A percentile compares a stretch with the other conserved stretches of the same genome.
Evolutionary conservation across 768 basidiomycete genomes (phyloP).

Genomic region (Termitomyces sp.): DNA sequence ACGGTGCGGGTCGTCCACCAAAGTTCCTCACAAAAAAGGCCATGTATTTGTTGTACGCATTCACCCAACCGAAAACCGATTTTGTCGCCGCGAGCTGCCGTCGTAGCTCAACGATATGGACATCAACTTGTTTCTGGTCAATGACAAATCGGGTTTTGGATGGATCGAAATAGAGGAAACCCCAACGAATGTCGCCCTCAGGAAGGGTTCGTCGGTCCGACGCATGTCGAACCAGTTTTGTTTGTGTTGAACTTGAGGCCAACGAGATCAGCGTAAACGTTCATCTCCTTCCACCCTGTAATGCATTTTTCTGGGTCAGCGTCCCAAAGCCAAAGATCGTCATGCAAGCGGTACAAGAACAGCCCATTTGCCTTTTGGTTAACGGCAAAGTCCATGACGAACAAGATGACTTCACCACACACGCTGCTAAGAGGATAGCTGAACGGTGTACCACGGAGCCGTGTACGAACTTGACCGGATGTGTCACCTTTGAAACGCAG

Average conservation of each 20-base stretch:
- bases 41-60: slow-evolving; percentile 33
- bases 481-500: slow-evolving; percentile 16
- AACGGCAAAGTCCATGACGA: slow-evolving; percentile 48
- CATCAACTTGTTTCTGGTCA: slow-evolving; percentile 28
- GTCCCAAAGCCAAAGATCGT: slow-evolving; percentile 47
- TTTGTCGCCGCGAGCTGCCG: slow-evolving; percentile 29
- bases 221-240: slow-evolving; percentile 41
- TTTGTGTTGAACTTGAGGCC: slow-evolving; percentile 40
- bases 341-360: slow-evolving; percentile 44
- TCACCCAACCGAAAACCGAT: slow-evolving; percentile 33
- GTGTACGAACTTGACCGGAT: slow-evolving; percentile 24
- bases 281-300: slow-evolving; percentile 41
- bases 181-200: slow-evolving; percentile 22
- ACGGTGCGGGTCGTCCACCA: slow-evolving; percentile 27
- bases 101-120: slow-evolving; percentile 30
- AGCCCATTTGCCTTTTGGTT: slow-evolving; percentile 41
- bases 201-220: slow-evolving; percentile 25
- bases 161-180: slow-evolving; percentile 20
- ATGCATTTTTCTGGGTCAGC: slow-evolving; percentile 30
- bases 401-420: slow-evolving; percentile 41
- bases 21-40: slow-evolving; percentile 31
- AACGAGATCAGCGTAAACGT: slow-evolving; percentile 36
- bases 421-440: slow-evolving; percentile 39
- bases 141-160: slow-evolving; percentile 15
- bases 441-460: slow-evolving; percentile 43